Evolutionary conservation across 345 rosid species (phyloP), one percentile per base, ranked within the genome.

Genomic region (Erodium maritimum): DNA sequence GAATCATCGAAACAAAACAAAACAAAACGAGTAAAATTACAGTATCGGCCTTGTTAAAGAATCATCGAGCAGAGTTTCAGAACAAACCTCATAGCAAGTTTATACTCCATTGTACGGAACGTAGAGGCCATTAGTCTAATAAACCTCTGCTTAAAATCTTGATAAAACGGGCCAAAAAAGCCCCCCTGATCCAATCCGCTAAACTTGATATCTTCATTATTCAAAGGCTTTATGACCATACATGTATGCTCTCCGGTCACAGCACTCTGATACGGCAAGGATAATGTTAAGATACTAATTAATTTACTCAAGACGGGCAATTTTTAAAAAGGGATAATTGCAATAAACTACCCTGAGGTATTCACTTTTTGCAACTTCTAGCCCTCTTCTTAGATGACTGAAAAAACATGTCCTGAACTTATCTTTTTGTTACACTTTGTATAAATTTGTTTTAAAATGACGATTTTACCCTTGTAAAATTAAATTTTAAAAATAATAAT

Each of bases 221-320:
- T 77, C 54, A 93, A 71, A 53, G 96, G 95, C 69, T 81, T 85
- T 66, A 93, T 63, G 59, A 87, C 78, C 99, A 93, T 93, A 61
- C 97, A 85, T 48, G 95, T 82, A 65, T 90, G 91, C 65, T 93
- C 96, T 65, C 99, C 99, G 56, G 97, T 93, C 52, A 85, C 86
- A 34, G 83, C 67, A 82, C 80, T 93, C 99, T 93, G 73, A 65
- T 65, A 50, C 54, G 61, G 54, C 55, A 19, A 58, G 17, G 37
- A 56, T 61, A 62, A 59, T 10, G 52, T 67, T 63, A 70, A 67
- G 61, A 60, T 37, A 50, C 42, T 34, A 18, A 37, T 52, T 23
- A 54, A 50, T 57, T n/a, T 18, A 37, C 22, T 58, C 66, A 67
- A 63, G 57, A 19, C 25, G 58, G 17, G 20, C 58, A n/a, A n/a